phyloP scores from a whole-genome alignment of 2,329 filamentous ascomycete genomes.

The Penicillium carneum region DNA sequence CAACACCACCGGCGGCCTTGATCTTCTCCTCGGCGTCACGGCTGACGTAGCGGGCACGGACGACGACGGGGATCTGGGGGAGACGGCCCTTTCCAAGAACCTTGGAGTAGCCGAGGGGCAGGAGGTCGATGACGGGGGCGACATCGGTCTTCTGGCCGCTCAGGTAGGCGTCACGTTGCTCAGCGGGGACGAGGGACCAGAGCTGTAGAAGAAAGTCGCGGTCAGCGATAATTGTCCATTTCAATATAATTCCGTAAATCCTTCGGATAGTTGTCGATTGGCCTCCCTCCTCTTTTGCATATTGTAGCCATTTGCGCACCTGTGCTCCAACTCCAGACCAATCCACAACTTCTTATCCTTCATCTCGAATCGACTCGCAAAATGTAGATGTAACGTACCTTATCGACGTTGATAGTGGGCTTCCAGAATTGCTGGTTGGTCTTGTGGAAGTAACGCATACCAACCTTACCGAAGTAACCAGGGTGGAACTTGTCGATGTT shows the following conservation, averaged over 20 bases:
- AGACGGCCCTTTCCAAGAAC: slow-evolving; percentile 97
- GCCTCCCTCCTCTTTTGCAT: slow-evolving; percentile 6
- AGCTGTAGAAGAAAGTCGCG: slow-evolving; percentile 64
- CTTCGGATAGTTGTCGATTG: slow-evolving; percentile 3
- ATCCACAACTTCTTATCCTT: slow-evolving; percentile 12
- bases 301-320: slow-evolving; percentile 10
- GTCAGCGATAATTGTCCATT: slow-evolving; percentile 29
- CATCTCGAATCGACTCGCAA: slow-evolving; percentile 19
- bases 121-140: slow-evolving; percentile 96
- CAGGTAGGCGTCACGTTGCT: slow-evolving; percentile 93
- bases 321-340: slow-evolving; percentile 3
- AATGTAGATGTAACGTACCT: slow-evolving; percentile 66
- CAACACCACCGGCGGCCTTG: slow-evolving; percentile 92
- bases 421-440: slow-evolving; percentile 97
- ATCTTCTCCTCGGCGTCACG: slow-evolving; percentile 98
- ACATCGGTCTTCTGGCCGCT: slow-evolving; percentile 81
- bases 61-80: slow-evolving; percentile 89
- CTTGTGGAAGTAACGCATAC: slow-evolving; percentile 97
- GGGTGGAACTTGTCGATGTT: slow-evolving; percentile 95
- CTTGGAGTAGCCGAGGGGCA: slow-evolving; percentile 97
- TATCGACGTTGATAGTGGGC: slow-evolving; percentile 97
- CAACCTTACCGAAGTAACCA: slow-evolving; percentile 98
- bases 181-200: slow-evolving; percentile 90
- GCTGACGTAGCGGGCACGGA: slow-evolving; percentile 93
- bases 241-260: slow-evolving; percentile 1